phyloP scores from a whole-genome alignment of 257 asterid species.

The Solanum dulcamara region DNA sequence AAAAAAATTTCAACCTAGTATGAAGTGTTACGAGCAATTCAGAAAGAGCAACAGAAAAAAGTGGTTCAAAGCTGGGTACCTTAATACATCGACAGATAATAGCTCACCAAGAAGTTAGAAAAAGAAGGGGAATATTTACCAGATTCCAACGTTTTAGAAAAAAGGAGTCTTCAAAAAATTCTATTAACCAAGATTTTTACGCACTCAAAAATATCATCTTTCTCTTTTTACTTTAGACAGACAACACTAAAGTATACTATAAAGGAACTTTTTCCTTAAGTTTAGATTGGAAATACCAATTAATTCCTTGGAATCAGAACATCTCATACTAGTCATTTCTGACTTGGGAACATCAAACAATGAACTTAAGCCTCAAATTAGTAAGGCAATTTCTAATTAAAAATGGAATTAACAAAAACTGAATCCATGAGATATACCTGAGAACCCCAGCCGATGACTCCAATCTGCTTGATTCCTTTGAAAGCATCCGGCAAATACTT shows the following conservation, averaged over 20 bases:
- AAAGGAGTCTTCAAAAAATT: not conserved
- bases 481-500: slow-evolving; percentile 76
- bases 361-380: not conserved
- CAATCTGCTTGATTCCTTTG: slow-evolving; percentile 92
- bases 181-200: not conserved
- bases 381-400: not conserved
- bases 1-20: not conserved
- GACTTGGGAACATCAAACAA: not conserved
- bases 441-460: slow-evolving; percentile 98
- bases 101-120: not conserved
- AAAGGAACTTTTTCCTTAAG: not conserved
- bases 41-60: not conserved
- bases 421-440: slow-evolving; percentile 33
- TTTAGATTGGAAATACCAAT: not conserved
- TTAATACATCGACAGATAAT: not conserved
- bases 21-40: not conserved
- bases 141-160: not conserved
- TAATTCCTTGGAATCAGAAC: not conserved
- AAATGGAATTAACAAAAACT: not conserved
- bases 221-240: not conserved
- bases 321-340: not conserved
- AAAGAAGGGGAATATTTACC: not conserved
- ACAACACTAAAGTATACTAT: not conserved
- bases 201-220: not conserved
- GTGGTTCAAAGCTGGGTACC: not conserved